Conservation (phyloP, 768 basidiomycete species). For the Collybiopsis confluens region DNA sequence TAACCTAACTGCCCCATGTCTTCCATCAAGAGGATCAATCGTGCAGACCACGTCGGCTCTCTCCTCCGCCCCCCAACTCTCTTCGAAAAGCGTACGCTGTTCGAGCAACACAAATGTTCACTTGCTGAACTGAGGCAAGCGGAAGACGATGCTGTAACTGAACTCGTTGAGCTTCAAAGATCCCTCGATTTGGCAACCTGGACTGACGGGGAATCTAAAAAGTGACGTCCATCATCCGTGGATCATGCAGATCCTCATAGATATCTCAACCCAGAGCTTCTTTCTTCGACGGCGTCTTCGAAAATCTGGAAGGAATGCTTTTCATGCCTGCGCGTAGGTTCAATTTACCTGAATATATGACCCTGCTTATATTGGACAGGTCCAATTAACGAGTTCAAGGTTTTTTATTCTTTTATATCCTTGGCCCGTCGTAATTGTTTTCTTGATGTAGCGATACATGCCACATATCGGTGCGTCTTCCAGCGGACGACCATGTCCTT, state of each 20-base stretch:
- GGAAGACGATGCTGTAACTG: slow-evolving; percentile 51
- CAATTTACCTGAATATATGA: slow-evolving; percentile 10
- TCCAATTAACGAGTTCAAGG: slow-evolving; percentile 49
- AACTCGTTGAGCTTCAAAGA: slow-evolving; percentile 50
- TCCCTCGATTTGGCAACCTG: slow-evolving; percentile 54
- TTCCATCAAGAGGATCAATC: slow-evolving; percentile 35
- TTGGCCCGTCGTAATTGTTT: neutral
- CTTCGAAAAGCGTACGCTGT: slow-evolving; percentile 39
- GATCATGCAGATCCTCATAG: neutral
- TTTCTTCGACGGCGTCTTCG: slow-evolving; percentile 66
- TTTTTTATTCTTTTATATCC: slow-evolving; percentile 13
- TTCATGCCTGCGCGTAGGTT: slow-evolving; percentile 43
- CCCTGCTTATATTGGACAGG: slow-evolving; percentile 23
- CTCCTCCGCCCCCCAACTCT: slow-evolving; percentile 52
- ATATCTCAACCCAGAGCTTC: slow-evolving; percentile 31
- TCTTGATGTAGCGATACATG: slow-evolving; percentile 40
- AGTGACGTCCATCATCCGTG: slow-evolving; percentile 19
- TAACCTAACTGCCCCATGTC: too few species aligned
- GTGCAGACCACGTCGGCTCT: slow-evolving; percentile 60
- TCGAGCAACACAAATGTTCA: slow-evolving; percentile 38
- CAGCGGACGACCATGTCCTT: too few species aligned
- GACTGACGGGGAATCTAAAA: slow-evolving; percentile 57
- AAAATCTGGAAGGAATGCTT: slow-evolving; percentile 62
- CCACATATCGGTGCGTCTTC: slow-evolving; percentile 31
- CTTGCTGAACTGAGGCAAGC: slow-evolving; percentile 38